Evolutionary conservation across 129 eudicot species (phyloP).

Genomic region (Flaveria ramosissima): DNA sequence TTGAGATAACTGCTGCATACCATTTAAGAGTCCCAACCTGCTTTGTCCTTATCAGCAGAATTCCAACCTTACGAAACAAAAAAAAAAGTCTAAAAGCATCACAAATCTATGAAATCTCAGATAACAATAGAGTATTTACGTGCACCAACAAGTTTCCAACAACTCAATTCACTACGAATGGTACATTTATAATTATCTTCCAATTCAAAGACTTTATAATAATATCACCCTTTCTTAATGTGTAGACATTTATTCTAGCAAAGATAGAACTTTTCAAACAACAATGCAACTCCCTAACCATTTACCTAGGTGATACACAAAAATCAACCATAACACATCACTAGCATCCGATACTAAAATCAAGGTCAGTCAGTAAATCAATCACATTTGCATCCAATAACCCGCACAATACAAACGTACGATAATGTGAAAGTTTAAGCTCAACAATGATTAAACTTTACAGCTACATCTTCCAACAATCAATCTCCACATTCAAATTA

Average conservation of each 20-base stretch:
- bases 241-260: neutral
- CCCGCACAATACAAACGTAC: neutral
- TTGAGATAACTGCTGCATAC: conserved; percentile 54
- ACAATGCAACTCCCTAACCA: conserved; percentile 10
- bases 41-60: conserved; percentile 18
- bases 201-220: neutral
- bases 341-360: neutral
- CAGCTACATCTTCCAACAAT: conserved; percentile 16
- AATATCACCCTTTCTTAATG: neutral
- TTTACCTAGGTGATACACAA: conserved; percentile 8
- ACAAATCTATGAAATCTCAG: conserved; percentile 12
- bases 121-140: neutral
- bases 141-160: conserved; percentile 15
- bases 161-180: neutral
- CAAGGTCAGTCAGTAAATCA: neutral
- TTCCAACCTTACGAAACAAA: conserved; percentile 20
- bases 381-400: neutral
- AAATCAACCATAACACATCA: neutral
- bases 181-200: neutral
- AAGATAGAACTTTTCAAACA: neutral
- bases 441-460: neutral
- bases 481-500: conserved; percentile 5
- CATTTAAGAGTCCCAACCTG: conserved; percentile 38
- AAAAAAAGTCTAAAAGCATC: conserved; percentile 12
- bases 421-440: neutral